Percentiles rank a stretch among this genome's conserved stretches.
phyloP scores from a whole-genome alignment of 116 monocot genomes.

The Dioscorea cayenensis region DNA sequence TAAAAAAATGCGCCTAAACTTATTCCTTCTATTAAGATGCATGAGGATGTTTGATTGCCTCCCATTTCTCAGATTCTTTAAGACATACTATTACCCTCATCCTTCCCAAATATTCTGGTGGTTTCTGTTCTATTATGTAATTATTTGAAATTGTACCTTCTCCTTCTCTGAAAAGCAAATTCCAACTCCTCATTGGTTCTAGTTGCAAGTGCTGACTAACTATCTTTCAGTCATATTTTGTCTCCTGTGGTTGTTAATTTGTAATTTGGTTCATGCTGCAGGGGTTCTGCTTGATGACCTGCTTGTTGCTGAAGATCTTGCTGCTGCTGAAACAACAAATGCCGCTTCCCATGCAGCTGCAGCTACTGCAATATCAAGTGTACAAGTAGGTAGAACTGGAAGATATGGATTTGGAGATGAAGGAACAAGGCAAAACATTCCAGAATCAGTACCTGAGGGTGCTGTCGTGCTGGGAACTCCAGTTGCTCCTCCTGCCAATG shows the following conservation, averaged over 20 bases:
- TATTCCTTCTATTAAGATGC: too few species aligned
- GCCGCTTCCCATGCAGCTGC: constrained; percentile 80
- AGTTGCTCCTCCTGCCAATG: constrained; percentile 92
- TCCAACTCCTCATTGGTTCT: too few species aligned
- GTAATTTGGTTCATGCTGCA: constrained; percentile 17
- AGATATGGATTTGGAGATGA: constrained; percentile 55
- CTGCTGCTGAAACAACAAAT: constrained; percentile 76
- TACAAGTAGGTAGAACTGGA: constrained; percentile 49
- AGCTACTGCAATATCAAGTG: constrained; percentile 44
- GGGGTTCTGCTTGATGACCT: constrained; percentile 89
- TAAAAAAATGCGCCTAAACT: too few species aligned
- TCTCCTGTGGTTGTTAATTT: constrained; percentile 1
- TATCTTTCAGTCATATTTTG: background rate
- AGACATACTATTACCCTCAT: too few species aligned
- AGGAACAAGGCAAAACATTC: constrained; percentile 38
- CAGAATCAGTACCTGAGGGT: constrained; percentile 70
- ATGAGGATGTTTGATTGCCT: too few species aligned
- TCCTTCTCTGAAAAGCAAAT: too few species aligned
- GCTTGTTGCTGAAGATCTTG: constrained; percentile 79
- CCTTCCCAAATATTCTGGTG: too few species aligned
- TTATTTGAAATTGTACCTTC: too few species aligned
- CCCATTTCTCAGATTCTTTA: too few species aligned
- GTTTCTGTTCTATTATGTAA: too few species aligned
- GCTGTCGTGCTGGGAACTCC: constrained; percentile 84
- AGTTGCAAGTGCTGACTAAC: background rate